Evolutionary conservation across 1,139 yeast genomes (phyloP).

Genomic region (Debaryomycetaceae sp.): DNA sequence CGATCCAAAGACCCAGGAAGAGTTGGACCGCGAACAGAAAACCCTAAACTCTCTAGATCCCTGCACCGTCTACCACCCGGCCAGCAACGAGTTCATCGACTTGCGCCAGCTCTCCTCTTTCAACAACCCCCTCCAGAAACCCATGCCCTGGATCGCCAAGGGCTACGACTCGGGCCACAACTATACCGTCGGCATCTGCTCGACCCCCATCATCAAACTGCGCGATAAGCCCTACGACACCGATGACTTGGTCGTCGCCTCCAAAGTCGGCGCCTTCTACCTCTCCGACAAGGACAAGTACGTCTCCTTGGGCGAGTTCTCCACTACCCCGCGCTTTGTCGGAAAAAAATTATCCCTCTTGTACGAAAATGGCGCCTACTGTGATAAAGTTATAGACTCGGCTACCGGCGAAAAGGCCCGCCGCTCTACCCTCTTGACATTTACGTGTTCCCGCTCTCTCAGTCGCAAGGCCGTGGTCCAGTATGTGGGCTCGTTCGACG

Average conservation of each 20-base stretch:
- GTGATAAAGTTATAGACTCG: constrained; percentile 28
- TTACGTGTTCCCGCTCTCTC: constrained; percentile 74
- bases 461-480: constrained; percentile 55
- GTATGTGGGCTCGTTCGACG: constrained; percentile 60
- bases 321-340: constrained; percentile 51
- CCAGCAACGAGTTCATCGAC: constrained; percentile 45
- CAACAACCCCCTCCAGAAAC: constrained; percentile 30
- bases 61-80: constrained; percentile 46
- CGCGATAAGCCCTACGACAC: constrained; percentile 16
- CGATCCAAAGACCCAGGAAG: constrained; percentile 7
- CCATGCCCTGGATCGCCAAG: constrained; percentile 52
- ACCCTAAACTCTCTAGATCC: constrained; percentile 16
- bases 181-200: constrained; percentile 73
- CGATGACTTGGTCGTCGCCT: constrained; percentile 28
- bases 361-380: constrained; percentile 63
- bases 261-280: constrained; percentile 59
- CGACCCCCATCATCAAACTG: constrained; percentile 41
- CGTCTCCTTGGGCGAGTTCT: constrained; percentile 56
- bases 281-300: constrained; percentile 41
- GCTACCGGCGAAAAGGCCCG: constrained; percentile 32
- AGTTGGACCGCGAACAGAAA: constrained; percentile 2
- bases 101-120: constrained; percentile 34
- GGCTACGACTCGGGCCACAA: constrained; percentile 67
- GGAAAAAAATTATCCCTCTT: constrained; percentile 65
- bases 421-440: constrained; percentile 59